phyloP scores from a whole-genome alignment of 2,329 filamentous ascomycete species.

The Penicillium hordei region DNA sequence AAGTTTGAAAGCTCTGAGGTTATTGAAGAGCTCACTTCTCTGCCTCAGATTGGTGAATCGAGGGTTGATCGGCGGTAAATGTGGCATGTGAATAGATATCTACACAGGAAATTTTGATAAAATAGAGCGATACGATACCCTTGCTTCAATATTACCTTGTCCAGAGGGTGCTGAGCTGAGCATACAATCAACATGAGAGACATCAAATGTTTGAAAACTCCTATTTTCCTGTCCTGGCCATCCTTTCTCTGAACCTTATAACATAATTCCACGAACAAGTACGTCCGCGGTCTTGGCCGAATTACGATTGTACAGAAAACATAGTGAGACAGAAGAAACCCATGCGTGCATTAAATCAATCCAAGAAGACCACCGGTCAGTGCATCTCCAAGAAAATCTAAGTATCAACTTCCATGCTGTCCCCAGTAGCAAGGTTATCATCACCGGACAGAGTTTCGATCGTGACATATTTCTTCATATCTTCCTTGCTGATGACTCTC shows the following conservation, averaged over 20 bases:
- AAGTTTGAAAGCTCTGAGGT: constrained; percentile 46
- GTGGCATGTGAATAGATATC: background rate
- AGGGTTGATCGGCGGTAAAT: constrained; percentile 1
- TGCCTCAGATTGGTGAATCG: constrained; percentile 19
- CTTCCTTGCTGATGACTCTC: constrained; percentile 91
- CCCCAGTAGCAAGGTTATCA: constrained; percentile 58
- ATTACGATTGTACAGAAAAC: constrained; percentile 9
- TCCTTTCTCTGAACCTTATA: constrained; percentile 2
- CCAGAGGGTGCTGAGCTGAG: background rate
- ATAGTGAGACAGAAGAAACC: constrained; percentile 11
- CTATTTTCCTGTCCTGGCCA: background rate
- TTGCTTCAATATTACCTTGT: background rate
- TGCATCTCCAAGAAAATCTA: constrained; percentile 23
- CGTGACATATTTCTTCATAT: constrained; percentile 90
- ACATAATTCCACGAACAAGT: constrained; percentile 3
- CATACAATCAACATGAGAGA: background rate
- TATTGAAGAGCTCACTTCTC: constrained; percentile 31
- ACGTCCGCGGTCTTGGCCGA: background rate
- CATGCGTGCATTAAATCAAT: constrained; percentile 20
- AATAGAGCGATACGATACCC: constrained; percentile 19
- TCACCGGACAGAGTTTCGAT: constrained; percentile 79
- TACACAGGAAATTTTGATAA: constrained; percentile 2
- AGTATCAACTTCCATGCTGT: constrained; percentile 66
- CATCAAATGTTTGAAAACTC: background rate
- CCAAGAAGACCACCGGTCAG: constrained; percentile 15